A percentile compares a stretch with the other conserved stretches of the same genome.
phyloP scores from a whole-genome alignment of 306 rosid species.

The Acacia confusa region DNA sequence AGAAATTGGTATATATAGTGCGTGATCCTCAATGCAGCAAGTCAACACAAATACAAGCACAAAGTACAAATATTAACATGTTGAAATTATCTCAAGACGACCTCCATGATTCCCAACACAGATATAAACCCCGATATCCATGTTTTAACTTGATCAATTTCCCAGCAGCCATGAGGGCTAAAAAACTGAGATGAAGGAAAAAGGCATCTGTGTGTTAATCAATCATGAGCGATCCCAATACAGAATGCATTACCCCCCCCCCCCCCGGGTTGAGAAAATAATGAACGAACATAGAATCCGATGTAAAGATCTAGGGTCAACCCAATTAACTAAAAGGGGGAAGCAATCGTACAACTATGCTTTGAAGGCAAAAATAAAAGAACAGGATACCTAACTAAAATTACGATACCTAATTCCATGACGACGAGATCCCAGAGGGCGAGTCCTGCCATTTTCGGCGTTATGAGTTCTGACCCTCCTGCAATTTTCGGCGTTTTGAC shows the following conservation, averaged over 20 bases:
- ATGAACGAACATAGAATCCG: neutral
- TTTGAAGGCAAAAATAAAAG: neutral
- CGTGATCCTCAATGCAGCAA: slow-evolving; percentile 33
- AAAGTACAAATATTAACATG: slow-evolving; percentile 5
- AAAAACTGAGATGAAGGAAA: neutral
- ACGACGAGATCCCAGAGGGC: no score
- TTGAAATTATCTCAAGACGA: slow-evolving; percentile 15
- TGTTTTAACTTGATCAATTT: slow-evolving; percentile 29
- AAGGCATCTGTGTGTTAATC: neutral
- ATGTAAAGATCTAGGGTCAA: slow-evolving; percentile 44
- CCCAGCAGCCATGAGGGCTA: slow-evolving; percentile 1
- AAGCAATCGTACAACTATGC: slow-evolving; percentile 7
- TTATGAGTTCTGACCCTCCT: no score
- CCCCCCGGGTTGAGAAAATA: neutral
- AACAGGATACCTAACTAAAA: neutral
- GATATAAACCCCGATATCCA: slow-evolving; percentile 10
- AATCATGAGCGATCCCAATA: neutral
- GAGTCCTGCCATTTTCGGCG: no score
- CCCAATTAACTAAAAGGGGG: slow-evolving; percentile 27
- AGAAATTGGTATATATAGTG: slow-evolving; percentile 6
- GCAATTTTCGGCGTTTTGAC: no score
- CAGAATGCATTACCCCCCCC: slow-evolving; percentile 6
- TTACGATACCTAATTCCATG: no score
- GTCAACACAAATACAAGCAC: slow-evolving; percentile 1
- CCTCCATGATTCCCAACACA: slow-evolving; percentile 25